Evolutionary conservation across 2,329 filamentous ascomycete genomes (phyloP), one percentile per base, ranked within the genome.

Genomic region (Penicillium frequentans): DNA sequence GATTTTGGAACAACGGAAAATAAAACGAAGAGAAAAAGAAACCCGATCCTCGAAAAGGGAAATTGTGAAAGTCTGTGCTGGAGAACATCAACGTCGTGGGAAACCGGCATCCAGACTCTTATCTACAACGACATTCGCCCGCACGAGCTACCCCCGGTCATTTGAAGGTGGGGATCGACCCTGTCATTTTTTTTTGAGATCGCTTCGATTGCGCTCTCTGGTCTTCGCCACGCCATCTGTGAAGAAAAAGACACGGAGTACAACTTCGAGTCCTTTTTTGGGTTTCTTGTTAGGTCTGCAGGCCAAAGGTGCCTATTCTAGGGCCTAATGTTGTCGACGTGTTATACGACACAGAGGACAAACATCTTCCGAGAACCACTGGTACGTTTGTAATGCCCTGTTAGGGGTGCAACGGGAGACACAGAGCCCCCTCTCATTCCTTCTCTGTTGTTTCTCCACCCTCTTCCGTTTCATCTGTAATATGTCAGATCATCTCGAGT

Each of bases 271-370:
- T 60, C 50, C 44, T 45, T 55, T 61, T 59, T 58, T 7, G 3
- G 51, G 62, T 56, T 64, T 50, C 57, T 62, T 57, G 55, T 49
- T 61, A 60, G 58, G 61, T 58, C 43, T 62, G 57, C 58, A 59
- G 63, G 58, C 59, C 52, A 64, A 46, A 45, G 31, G 62, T 64
- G 63, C 59, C 60, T 61, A 58, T 62, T 59, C 31, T 58, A 67
- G 59, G 68, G 57, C 60, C 63, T 65, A 63, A 67, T 67, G 67
- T 69, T 67, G 60, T 64, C 65, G 59, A 66, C 63, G 58, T 64
- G 70, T 72, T 71, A 71, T 68, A 73, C 68, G 54, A 70, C 58
- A 54, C 60, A 65, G 58, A 62, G 57, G 57, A 64, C 70, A 71
- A 71, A 70, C 69, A 70, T 73, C 61, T 64, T 64, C 68, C 63